A percentile compares a stretch with the other conserved stretches of the same genome.
These are phyloP conservation scores for Ephemerocybe angulata DNA, from an alignment of 768 basidiomycete genomes.

Conservation along the genomic window DNA sequence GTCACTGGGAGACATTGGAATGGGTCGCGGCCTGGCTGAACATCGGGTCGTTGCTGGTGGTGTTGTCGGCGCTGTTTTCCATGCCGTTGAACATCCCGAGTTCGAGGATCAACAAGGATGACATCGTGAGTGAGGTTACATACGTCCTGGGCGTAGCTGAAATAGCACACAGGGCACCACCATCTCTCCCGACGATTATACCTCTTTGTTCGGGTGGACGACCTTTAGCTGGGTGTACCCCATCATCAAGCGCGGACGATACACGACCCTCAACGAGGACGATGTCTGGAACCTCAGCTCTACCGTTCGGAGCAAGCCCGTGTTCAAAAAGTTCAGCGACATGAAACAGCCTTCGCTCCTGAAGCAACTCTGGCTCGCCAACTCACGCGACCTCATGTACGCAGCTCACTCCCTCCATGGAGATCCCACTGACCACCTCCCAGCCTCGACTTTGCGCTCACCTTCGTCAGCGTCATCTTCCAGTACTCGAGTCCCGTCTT, in stretches of 20 bases:
- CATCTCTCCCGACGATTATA: conserved; percentile 75
- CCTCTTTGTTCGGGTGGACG: conserved; percentile 65
- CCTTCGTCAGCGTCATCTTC: conserved; percentile 65
- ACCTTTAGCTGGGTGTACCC: conserved; percentile 73
- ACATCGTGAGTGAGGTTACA: conserved; percentile 51
- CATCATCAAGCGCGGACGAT: conserved; percentile 47
- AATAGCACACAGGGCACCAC: conserved; percentile 39
- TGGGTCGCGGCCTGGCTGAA: conserved; percentile 35
- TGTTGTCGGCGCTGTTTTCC: conserved; percentile 45
- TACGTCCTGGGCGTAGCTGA: background rate
- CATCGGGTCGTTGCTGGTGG: conserved; percentile 36
- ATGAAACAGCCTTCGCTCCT: conserved; percentile 37
- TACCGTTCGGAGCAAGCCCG: conserved; percentile 58
- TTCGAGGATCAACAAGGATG: conserved; percentile 40
- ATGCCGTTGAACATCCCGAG: conserved; percentile 74
- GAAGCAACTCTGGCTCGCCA: conserved; percentile 40
- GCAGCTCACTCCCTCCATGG: conserved; percentile 1
- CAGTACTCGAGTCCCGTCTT: conserved; percentile 85
- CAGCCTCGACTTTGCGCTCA: conserved; percentile 64
- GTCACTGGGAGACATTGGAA: conserved; percentile 1
- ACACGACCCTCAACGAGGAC: conserved; percentile 59
- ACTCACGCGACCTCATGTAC: conserved; percentile 45
- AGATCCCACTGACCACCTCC: background rate
- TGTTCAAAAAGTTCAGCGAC: conserved; percentile 52
- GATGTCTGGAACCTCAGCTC: conserved; percentile 75